Percentiles rank a stretch among this genome's conserved stretches.
phyloP scores from a whole-genome alignment of 176 grass and related monocot species.

The Alloteropsis semialata region DNA sequence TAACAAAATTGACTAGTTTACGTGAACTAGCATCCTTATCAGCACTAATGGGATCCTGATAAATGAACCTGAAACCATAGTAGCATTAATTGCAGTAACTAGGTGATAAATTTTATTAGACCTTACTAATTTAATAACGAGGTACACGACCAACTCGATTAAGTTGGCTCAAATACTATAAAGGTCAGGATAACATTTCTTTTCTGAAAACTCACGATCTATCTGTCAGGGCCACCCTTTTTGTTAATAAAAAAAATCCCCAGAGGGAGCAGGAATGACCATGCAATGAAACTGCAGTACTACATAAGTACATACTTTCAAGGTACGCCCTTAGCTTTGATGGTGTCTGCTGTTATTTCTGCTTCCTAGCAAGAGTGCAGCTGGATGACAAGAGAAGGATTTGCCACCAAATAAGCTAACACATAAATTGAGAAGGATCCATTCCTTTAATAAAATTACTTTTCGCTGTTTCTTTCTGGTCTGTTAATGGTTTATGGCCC shows the following conservation, averaged over 20 bases:
- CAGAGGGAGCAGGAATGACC: background rate
- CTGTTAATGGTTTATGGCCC: background rate
- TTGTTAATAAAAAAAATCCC: background rate
- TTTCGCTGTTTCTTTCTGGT: background rate
- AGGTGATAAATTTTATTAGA: background rate
- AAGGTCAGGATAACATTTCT: background rate
- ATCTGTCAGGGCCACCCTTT: background rate
- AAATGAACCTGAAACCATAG: background rate
- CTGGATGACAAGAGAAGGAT: background rate
- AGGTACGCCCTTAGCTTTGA: background rate
- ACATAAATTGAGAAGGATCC: background rate
- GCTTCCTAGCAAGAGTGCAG: background rate
- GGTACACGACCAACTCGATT: background rate
- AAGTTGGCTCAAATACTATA: background rate
- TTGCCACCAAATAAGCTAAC: background rate
- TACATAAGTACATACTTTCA: background rate
- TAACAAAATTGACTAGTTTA: background rate
- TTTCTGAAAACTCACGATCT: background rate
- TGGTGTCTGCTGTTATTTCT: background rate
- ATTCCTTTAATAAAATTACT: background rate
- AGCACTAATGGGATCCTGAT: background rate
- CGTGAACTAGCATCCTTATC: background rate
- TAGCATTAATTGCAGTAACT: background rate
- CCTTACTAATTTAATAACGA: background rate
- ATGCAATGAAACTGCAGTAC: background rate